Evolutionary conservation across 2,329 filamentous ascomycete species (phyloP), one percentile per base, ranked within the genome.

Genomic region (Fusarium nygamai): DNA sequence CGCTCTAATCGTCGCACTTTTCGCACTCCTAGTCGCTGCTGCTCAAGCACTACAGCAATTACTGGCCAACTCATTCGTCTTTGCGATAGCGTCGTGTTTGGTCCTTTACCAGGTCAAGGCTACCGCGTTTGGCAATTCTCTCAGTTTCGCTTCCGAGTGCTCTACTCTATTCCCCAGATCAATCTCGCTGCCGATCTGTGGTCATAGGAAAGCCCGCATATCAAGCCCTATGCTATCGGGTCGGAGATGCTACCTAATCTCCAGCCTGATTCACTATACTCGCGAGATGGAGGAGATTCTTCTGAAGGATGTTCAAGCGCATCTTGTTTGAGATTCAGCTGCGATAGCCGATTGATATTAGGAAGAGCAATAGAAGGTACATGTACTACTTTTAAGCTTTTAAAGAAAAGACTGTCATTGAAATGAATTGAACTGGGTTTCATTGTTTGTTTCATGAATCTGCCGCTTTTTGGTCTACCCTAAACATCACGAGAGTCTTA

Each of bases 401-500:
- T 1, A 19, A 7, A 33, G 8, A 0, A 51, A 14, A 19, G 3
- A 3, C 14, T 9, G 7, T 19, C 1, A 7, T 14, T 7, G 8
- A 13, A 19, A 3, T 13, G 8, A 24, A 7, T 1, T 10, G 8
- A 1, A 24, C 2, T 34, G 8, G 11, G 22, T 3, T 24, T 7
- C 7, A 8, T 51, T 6, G 0, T 1, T 20, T 19, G 8, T 9
- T n/a, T 33, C 22, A 20, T 20, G 11, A 24, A 8, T n/a, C 14
- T 24, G 10, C 3, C 4, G 6, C 14, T 14, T 34, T 12, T 5
- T 0, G 0, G 2, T 2, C 48, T 51, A 53, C 31, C 48, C 48
- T 53, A 36, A 1, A 20, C 31, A 6, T 8, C 6, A 6, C 6
- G 1, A 6, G 0, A 3, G 0, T 16, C 12, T 36, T 53, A 36